Percentiles rank a stretch among this genome's conserved stretches.
Conservation (phyloP, 177 flowering plant species). For the Vitis hybrid region DNA sequence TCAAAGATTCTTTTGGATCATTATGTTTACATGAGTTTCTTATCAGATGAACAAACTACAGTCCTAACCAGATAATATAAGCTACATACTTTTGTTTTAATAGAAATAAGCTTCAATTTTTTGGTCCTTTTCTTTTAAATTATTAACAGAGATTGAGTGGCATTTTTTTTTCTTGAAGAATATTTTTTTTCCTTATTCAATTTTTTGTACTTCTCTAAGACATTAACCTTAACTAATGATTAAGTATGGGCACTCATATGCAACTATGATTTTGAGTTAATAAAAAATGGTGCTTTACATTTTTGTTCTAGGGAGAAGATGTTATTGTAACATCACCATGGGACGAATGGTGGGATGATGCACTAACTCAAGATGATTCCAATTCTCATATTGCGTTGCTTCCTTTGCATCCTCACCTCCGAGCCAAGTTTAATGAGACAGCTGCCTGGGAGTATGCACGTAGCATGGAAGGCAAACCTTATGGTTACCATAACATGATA, state of each 20-base stretch:
- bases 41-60: too few species aligned
- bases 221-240: background rate
- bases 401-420: conserved; percentile 83
- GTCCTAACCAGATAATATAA: background rate
- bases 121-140: too few species aligned
- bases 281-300: conserved; percentile 1
- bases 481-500: conserved; percentile 94
- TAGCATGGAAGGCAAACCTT: conserved; percentile 79
- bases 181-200: background rate
- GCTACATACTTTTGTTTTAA: background rate
- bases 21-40: too few species aligned
- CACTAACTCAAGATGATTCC: conserved; percentile 80
- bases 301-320: conserved; percentile 74
- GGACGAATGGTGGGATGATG: conserved; percentile 99
- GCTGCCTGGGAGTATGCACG: conserved; percentile 98
- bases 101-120: too few species aligned
- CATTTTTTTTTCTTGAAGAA: background rate
- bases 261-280: background rate
- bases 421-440: conserved; percentile 84
- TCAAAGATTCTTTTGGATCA: too few species aligned
- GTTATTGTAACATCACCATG: conserved; percentile 79
- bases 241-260: background rate
- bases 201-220: background rate
- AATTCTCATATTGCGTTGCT: conserved; percentile 96
- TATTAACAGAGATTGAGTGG: too few species aligned